Evolutionary conservation across 192 early-diverging fungal species (phyloP).

Genomic region (Mortierella claussenii): DNA sequence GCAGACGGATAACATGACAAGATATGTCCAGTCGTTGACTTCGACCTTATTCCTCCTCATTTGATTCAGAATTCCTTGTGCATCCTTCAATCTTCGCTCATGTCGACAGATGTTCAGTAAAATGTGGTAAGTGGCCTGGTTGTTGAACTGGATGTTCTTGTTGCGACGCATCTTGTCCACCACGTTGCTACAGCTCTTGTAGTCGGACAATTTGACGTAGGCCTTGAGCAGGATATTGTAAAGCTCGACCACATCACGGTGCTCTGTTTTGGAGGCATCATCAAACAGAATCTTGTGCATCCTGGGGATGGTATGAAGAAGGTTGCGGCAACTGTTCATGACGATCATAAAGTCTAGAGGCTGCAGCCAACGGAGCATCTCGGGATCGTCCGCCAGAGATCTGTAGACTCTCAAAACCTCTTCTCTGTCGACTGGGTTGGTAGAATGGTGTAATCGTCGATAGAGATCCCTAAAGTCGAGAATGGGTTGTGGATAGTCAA

Average conservation of each 20-base stretch:
- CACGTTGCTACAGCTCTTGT: conserved; percentile 18
- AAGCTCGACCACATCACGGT: conserved; percentile 13
- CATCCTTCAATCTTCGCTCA: conserved; percentile 1
- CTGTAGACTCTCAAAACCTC: conserved; percentile 16
- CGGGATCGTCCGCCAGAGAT: conserved; percentile 27
- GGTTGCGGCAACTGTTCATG: conserved; percentile 25
- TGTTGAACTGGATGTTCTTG: conserved; percentile 7
- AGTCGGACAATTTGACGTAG: conserved; percentile 40
- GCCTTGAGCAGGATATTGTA: conserved; percentile 44
- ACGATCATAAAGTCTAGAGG: conserved; percentile 45
- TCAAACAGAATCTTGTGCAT: conserved; percentile 29
- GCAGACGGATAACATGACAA: conserved; percentile 33
- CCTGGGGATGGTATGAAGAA: conserved; percentile 20
- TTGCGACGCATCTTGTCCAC: conserved; percentile 15
- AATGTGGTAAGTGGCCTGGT: conserved; percentile 28
- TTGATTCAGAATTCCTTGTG: conserved; percentile 12
- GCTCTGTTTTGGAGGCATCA: conserved; percentile 14
- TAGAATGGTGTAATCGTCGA: conserved; percentile 3
- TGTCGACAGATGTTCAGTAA: conserved; percentile 34
- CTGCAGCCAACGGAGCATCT: conserved; percentile 18
- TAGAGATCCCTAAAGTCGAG: conserved; percentile 13
- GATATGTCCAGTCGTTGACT: conserved; percentile 26
- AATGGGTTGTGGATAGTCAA: conserved; percentile 27
- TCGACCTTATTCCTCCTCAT: conserved; percentile 28
- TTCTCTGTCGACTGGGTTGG: conserved; percentile 22